Conservation (phyloP, 192 early-diverging fungal species). For the Allomyces javanicus region DNA sequence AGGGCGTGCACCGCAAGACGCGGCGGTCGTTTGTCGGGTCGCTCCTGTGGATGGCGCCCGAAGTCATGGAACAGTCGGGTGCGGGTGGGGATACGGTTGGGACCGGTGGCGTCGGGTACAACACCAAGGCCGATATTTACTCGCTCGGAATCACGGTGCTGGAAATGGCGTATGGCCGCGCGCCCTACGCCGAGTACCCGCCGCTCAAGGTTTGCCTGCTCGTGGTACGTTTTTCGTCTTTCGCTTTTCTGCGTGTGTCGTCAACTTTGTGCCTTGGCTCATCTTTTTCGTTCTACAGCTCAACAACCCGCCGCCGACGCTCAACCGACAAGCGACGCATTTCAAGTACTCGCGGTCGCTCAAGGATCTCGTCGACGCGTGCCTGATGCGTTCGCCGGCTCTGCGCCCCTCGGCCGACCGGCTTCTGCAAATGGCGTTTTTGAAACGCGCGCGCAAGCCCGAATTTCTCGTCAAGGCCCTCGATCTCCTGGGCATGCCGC, state of each 20-base stretch:
- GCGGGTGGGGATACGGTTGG: too few species aligned
- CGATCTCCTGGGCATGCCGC: too few species aligned
- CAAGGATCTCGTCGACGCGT: slow-evolving; percentile 72
- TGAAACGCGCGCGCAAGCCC: slow-evolving; percentile 1
- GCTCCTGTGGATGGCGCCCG: slow-evolving; percentile 37
- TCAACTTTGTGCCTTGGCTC: too few species aligned
- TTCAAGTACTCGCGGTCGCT: slow-evolving; percentile 56
- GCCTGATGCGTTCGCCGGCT: slow-evolving; percentile 54
- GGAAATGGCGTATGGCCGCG: slow-evolving; percentile 29
- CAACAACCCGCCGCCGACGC: slow-evolving; percentile 62
- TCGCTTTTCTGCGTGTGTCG: too few species aligned
- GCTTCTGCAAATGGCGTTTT: background rate
- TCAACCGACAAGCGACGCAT: slow-evolving; percentile 48
- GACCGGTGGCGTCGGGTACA: slow-evolving; percentile 9
- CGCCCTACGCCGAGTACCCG: slow-evolving; percentile 36
- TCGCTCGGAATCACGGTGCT: slow-evolving; percentile 34
- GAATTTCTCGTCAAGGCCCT: too few species aligned
- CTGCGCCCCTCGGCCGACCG: slow-evolving; percentile 18
- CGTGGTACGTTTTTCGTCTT: too few species aligned
- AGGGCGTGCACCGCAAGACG: slow-evolving; percentile 23
- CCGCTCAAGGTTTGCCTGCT: slow-evolving; percentile 17
- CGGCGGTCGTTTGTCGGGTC: slow-evolving; percentile 12
- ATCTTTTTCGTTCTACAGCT: slow-evolving; percentile 59
- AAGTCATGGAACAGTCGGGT: slow-evolving; percentile 27
- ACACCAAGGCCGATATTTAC: slow-evolving; percentile 34